phyloP scores from a whole-genome alignment of 2,329 filamentous ascomycete species.

The Fusarium verrucosum region DNA sequence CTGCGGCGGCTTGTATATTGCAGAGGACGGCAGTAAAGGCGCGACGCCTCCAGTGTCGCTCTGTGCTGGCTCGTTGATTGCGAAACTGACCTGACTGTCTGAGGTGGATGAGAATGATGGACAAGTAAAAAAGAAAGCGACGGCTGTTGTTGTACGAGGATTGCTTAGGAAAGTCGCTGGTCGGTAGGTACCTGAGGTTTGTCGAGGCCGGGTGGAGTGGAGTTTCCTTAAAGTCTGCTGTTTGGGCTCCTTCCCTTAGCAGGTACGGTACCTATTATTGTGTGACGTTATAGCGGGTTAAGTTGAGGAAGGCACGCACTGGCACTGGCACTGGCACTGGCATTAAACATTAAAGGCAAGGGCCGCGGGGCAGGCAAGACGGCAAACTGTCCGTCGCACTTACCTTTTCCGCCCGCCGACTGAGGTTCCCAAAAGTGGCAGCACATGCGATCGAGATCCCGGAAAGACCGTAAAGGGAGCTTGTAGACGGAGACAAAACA shows the following conservation, averaged over 20 bases:
- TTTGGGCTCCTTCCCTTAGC: conserved; percentile 14
- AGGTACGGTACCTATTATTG: conserved; percentile 16
- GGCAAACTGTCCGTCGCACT: conserved; percentile 14
- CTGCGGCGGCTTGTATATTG: conserved; percentile 18
- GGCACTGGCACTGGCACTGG: conserved; percentile 6
- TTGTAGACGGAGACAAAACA: not conserved
- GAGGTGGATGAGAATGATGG: conserved; percentile 12
- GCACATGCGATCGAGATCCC: conserved; percentile 31
- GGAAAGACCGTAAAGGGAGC: not conserved
- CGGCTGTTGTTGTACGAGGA: conserved; percentile 16
- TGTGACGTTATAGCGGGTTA: conserved; percentile 40
- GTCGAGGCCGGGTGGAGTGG: conserved; percentile 17
- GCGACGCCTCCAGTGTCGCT: conserved; percentile 10
- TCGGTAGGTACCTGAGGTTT: conserved; percentile 20
- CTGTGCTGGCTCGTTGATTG: conserved; percentile 22
- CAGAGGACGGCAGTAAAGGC: conserved; percentile 14
- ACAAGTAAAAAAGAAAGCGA: conserved; percentile 20
- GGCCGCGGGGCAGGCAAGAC: conserved; percentile 12
- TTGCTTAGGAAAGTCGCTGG: conserved; percentile 3
- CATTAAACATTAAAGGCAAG: conserved; percentile 19
- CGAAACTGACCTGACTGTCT: conserved; percentile 2
- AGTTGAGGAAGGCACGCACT: conserved; percentile 25
- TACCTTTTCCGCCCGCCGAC: conserved; percentile 16
- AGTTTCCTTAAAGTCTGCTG: conserved; percentile 31
- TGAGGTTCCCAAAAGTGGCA: conserved; percentile 7